Conservation (phyloP, 371 early-diverging fungal species). For the Mortierella polycephala region DNA sequence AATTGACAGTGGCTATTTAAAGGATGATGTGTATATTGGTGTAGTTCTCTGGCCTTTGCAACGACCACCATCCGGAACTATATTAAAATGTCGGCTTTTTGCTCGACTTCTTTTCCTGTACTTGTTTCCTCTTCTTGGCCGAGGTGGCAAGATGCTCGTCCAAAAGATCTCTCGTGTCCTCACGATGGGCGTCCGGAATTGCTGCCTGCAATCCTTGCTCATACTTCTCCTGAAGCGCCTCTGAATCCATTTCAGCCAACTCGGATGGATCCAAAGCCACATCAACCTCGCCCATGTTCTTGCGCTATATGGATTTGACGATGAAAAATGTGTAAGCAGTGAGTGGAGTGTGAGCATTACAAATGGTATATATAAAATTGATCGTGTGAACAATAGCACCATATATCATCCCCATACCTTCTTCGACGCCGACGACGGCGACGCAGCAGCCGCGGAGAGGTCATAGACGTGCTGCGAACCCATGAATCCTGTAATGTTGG, state of each 20-base stretch:
- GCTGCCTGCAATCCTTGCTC: constrained; percentile 72
- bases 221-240: constrained; percentile 77
- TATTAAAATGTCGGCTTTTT: no score
- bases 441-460: constrained; percentile 58
- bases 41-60: constrained; percentile 54
- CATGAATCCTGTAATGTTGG: constrained; percentile 89
- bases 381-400: no score
- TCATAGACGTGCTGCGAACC: constrained; percentile 95
- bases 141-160: constrained; percentile 83
- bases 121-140: constrained; percentile 75
- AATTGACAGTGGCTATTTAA: background rate
- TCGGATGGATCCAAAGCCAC: constrained; percentile 83
- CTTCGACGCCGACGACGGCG: constrained; percentile 27
- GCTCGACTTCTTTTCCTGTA: constrained; percentile 63
- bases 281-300: constrained; percentile 69
- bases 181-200: constrained; percentile 60
- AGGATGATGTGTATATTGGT: constrained; percentile 15
- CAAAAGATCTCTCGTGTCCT: constrained; percentile 89
- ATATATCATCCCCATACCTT: constrained; percentile 15
- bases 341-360: no score
- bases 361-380: no score
- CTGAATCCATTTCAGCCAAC: constrained; percentile 77
- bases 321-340: background rate
- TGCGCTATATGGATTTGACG: constrained; percentile 55
- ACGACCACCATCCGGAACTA: no score